Conservation (phyloP, 257 asterid species). For the Cruciata laevipes region DNA sequence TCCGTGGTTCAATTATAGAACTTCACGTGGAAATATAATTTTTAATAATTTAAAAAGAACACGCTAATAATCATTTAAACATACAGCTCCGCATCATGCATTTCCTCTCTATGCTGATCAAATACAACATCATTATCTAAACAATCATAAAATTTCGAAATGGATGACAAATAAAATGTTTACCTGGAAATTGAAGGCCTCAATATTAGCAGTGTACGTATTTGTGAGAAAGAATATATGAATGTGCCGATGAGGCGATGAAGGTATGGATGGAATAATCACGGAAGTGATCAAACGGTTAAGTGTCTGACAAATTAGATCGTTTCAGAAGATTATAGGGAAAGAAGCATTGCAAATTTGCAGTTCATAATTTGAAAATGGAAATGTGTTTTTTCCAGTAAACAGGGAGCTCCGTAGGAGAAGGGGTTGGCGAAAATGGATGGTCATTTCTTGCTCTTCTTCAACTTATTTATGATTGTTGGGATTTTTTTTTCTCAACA, state of each 20-base stretch:
- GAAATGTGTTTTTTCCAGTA: background rate
- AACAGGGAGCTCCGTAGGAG: constrained; percentile 23
- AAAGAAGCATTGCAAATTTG: background rate
- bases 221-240: constrained; percentile 10
- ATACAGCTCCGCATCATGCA: background rate
- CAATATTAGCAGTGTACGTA: background rate
- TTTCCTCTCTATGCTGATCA: background rate
- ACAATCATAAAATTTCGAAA: background rate
- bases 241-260: background rate
- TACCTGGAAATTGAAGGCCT: constrained; percentile 1
- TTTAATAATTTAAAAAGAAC: too few relatives aligned
- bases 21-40: background rate
- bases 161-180: background rate
- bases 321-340: background rate
- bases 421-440: constrained; percentile 26
- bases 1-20: background rate
- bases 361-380: background rate
- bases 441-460: constrained; percentile 24
- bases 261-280: background rate
- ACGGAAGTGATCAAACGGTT: background rate
- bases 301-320: background rate
- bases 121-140: background rate
- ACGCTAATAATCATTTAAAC: background rate
- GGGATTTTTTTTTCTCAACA: background rate
- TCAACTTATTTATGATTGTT: background rate